Evolutionary conservation across 2,329 filamentous ascomycete genomes (phyloP), one percentile per base, ranked within the genome.

Genomic region (Pseudomassariella vexata): DNA sequence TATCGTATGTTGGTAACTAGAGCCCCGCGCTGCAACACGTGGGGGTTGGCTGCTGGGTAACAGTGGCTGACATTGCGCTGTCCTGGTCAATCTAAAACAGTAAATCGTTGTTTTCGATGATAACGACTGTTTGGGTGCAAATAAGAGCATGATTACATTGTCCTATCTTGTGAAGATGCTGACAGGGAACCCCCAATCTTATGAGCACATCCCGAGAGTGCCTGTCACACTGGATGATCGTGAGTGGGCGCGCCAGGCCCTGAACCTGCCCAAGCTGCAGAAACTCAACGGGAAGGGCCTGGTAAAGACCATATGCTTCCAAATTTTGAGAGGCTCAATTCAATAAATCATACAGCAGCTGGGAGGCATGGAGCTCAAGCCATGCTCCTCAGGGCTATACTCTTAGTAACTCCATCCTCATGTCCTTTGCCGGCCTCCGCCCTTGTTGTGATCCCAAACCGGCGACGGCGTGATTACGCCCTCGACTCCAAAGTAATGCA

Each of bases 371-470:
- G 48, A 50, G 7, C 27, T 34, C 9, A 62, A 60, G n/a, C 32
- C 46, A 60, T 15, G 52, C 57, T 17, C 53, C 51, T 10, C 35
- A 40, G 5, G 34, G 30, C n/a, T 44, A 53, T 9, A 38, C 43
- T 2, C 40, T 56, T 7, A 48, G 56, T 32, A 41, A 42, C 11
- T 54, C 60, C 31, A 30, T 62, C 14, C 37, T 57, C 2, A 27
- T 64, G 5, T 59, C 58, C 6, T 46, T 61, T 24, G 41, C 53
- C 6, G 48, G 59, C 20, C 60, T 62, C 32, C 46, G 48, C 15
- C 38, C 54, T 16, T 45, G 28, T 17, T 25, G 38, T 36, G 30
- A 27, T 40, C 39, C 21, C 17, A 28, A 21, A 20, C 18, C 10
- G 30, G 30, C 5, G 9, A 38, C 26, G 36, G 28, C 8, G 24